Conservation (phyloP, 441 rosid species). For the Dalechampia spathulata region DNA sequence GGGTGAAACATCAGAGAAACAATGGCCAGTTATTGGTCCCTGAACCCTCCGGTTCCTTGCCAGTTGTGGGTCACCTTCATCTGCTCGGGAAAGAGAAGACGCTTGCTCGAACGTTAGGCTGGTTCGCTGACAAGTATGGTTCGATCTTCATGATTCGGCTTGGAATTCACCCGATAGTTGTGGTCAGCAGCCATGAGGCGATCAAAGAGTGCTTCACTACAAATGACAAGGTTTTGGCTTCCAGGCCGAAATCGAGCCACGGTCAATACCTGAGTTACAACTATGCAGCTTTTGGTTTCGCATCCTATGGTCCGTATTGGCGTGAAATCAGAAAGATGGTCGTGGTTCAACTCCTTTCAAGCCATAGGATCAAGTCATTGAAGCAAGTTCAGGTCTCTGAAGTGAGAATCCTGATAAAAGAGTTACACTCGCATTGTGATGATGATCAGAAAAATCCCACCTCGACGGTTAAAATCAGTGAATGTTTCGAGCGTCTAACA, state of each 20-base stretch:
- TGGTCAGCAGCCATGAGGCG: background rate
- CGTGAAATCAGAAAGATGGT: background rate
- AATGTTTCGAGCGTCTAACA: background rate
- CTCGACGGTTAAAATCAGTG: background rate
- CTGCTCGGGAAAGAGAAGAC: background rate
- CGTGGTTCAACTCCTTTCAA: background rate
- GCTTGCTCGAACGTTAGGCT: background rate
- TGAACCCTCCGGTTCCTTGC: background rate
- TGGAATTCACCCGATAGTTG: background rate
- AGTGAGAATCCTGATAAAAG: background rate
- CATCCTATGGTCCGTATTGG: constrained; percentile 11
- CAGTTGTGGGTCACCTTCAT: constrained; percentile 5
- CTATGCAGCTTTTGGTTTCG: background rate
- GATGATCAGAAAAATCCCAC: background rate
- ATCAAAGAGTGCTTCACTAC: no score
- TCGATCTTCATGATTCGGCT: no score
- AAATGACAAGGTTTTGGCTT: background rate
- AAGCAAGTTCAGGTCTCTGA: constrained; percentile 2
- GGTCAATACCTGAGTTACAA: background rate
- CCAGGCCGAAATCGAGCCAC: background rate
- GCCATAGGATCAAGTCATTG: background rate
- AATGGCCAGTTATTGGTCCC: background rate
- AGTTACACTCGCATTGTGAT: background rate
- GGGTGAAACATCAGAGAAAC: no score
- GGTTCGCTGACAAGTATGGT: background rate